Percentiles rank a stretch among this genome's conserved stretches.
These are phyloP conservation scores for Scedosporium minutisporum DNA, from an alignment of 2,329 filamentous ascomycete genomes.

Conservation along the genomic window DNA sequence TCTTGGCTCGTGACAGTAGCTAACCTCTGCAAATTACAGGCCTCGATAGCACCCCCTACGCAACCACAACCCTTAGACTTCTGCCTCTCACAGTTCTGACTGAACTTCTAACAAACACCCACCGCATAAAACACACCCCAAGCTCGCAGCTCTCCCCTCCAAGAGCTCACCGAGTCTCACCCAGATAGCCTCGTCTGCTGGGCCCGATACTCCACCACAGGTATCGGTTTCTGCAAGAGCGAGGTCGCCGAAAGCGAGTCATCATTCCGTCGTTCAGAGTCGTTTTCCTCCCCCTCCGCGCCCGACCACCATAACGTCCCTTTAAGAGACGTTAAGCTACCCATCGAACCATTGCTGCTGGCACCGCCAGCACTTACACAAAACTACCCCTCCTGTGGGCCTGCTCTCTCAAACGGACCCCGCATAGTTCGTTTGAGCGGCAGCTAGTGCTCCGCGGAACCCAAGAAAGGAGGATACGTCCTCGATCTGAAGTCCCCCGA, in stretches of 20 bases:
- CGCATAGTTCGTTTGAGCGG: constrained; percentile 93
- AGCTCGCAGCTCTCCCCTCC: not conserved
- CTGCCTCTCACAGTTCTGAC: not conserved
- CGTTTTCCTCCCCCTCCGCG: constrained; percentile 73
- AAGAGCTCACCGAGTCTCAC: constrained; percentile 2
- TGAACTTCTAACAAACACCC: not conserved
- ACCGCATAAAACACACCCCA: not conserved
- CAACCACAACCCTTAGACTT: not conserved
- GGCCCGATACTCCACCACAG: constrained; percentile 71
- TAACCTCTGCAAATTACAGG: constrained; percentile 23
- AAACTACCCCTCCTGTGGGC: constrained; percentile 67
- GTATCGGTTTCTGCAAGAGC: constrained; percentile 75
- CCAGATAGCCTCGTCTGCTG: constrained; percentile 45
- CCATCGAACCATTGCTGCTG: constrained; percentile 53
- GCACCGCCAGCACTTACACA: constrained; percentile 67
- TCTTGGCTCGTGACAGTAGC: not conserved
- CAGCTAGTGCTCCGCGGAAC: constrained; percentile 91
- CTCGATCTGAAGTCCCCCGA: constrained; percentile 9
- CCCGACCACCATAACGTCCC: constrained; percentile 86
- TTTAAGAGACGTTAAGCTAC: constrained; percentile 50
- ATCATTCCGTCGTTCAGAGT: constrained; percentile 82
- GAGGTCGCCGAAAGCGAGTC: constrained; percentile 51
- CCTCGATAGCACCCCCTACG: constrained; percentile 49
- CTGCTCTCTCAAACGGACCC: constrained; percentile 95
- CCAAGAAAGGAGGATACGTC: constrained; percentile 17